phyloP scores from a whole-genome alignment of 2,329 filamentous ascomycete species.

The Zopfia rhizophila region DNA sequence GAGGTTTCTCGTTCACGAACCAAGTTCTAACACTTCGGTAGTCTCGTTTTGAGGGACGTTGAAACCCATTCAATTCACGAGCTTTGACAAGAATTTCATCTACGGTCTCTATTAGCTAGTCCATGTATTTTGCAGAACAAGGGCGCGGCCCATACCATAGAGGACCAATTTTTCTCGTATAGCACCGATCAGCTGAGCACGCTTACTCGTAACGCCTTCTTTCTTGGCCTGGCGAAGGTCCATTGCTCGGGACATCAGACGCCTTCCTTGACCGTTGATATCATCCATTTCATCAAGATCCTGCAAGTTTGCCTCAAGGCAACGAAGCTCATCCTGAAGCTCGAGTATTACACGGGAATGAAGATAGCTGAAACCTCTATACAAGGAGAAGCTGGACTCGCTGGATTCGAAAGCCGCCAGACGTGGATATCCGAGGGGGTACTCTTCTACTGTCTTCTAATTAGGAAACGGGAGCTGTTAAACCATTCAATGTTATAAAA shows the following conservation, averaged over 20 bases:
- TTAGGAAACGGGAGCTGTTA: neutral
- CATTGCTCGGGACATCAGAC: conserved; percentile 21
- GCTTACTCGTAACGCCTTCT: conserved; percentile 15
- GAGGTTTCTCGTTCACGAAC: conserved; percentile 39
- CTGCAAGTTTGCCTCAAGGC: conserved; percentile 40
- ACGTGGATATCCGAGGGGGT: conserved; percentile 42
- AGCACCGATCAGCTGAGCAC: conserved; percentile 13
- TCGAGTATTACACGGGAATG: conserved; percentile 46
- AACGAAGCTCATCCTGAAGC: conserved; percentile 46
- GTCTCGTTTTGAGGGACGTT: conserved; percentile 45
- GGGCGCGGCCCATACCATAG: conserved; percentile 23
- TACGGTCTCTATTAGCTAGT: conserved; percentile 11
- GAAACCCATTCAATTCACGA: conserved; percentile 42
- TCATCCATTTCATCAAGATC: conserved; percentile 23
- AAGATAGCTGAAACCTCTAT: conserved; percentile 46
- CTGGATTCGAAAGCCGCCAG: conserved; percentile 48
- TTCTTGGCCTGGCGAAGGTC: conserved; percentile 22
- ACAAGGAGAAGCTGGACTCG: conserved; percentile 48
- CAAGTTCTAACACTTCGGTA: conserved; percentile 44
- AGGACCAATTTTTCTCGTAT: conserved; percentile 29
- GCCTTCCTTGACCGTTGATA: conserved; percentile 7
- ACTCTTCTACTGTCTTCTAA: conserved; percentile 40
- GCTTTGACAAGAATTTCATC: conserved; percentile 48
- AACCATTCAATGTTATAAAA: neutral
- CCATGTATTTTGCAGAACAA: neutral